phyloP scores from a whole-genome alignment of 1,284 basidiomycete species.

The Fomes fomentarius region DNA sequence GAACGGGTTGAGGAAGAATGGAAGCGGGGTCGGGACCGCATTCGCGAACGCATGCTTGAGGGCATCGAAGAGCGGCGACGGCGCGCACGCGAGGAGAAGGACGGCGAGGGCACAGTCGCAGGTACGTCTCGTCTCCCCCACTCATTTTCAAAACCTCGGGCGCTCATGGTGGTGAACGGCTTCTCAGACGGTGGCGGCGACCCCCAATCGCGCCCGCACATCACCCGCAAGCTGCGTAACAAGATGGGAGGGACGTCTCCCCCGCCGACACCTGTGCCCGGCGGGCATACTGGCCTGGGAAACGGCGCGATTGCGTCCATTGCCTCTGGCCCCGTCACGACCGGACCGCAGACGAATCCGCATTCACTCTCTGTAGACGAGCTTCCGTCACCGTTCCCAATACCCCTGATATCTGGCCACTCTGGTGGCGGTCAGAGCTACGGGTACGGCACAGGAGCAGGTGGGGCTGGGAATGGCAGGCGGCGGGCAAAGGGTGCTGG shows the following conservation, averaged over 20 bases:
- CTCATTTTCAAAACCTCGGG: not conserved
- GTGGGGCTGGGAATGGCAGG: slow-evolving; percentile 48
- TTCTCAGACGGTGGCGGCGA: slow-evolving; percentile 66
- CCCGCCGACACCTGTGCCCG: slow-evolving; percentile 53
- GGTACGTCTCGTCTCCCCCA: slow-evolving; percentile 41
- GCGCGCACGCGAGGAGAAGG: slow-evolving; percentile 79
- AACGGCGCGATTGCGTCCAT: slow-evolving; percentile 40
- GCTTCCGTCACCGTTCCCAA: slow-evolving; percentile 79
- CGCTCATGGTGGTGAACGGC: slow-evolving; percentile 2
- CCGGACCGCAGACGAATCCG: slow-evolving; percentile 72
- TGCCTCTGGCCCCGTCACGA: slow-evolving; percentile 55
- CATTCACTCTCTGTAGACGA: slow-evolving; percentile 82
- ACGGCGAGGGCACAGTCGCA: slow-evolving; percentile 71
- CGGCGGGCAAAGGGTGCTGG: slow-evolving; percentile 61
- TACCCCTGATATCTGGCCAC: slow-evolving; percentile 60
- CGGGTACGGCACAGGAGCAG: slow-evolving; percentile 38
- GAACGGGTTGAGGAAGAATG: slow-evolving; percentile 79
- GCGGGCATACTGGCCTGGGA: slow-evolving; percentile 35
- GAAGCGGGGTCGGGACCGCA: slow-evolving; percentile 67
- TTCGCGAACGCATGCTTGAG: slow-evolving; percentile 75
- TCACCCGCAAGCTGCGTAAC: slow-evolving; percentile 80
- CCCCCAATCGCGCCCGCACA: slow-evolving; percentile 73
- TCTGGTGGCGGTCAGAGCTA: slow-evolving; percentile 37
- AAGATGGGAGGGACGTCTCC: slow-evolving; percentile 69
- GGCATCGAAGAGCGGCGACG: slow-evolving; percentile 79